Percentiles rank a stretch among this genome's conserved stretches.
These are phyloP conservation scores for Prunus campanulata DNA, from an alignment of 306 rosid species.

Conservation along the genomic window DNA sequence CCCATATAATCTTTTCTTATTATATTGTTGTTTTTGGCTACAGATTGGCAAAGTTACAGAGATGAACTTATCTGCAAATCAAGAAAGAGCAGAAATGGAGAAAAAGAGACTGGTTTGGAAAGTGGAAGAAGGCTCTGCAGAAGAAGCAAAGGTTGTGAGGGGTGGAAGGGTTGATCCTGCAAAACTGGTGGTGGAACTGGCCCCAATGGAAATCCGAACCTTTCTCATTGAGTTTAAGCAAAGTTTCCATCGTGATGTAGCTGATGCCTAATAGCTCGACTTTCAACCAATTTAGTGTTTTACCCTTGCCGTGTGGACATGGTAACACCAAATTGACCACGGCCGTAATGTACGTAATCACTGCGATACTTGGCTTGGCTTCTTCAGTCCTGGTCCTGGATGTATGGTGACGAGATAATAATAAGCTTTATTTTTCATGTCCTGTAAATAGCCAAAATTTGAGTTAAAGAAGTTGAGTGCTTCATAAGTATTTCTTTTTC, in stretches of 20 bases:
- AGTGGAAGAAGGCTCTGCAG: slow-evolving; percentile 43
- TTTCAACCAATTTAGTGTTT: no score
- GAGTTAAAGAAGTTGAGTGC: no score
- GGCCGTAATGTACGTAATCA: background rate
- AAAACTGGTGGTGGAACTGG: slow-evolving; percentile 69
- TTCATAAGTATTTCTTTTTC: no score
- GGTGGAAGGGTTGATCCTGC: slow-evolving; percentile 74
- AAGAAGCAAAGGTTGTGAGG: slow-evolving; percentile 45
- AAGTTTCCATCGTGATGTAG: slow-evolving; percentile 16
- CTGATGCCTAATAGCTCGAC: slow-evolving; percentile 24
- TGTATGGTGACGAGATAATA: background rate
- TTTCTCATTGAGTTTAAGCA: slow-evolving; percentile 45
- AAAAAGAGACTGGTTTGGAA: slow-evolving; percentile 78
- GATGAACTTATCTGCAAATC: slow-evolving; percentile 57
- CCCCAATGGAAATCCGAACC: slow-evolving; percentile 89
- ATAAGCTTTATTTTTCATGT: background rate
- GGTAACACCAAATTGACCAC: background rate
- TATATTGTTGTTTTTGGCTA: background rate
- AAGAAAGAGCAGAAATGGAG: slow-evolving; percentile 85
- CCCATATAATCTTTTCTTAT: background rate
- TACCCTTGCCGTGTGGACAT: no score
- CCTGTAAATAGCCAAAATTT: background rate
- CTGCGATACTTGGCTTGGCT: background rate
- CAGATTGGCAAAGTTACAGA: slow-evolving; percentile 38
- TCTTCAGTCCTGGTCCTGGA: background rate